Evolutionary conservation across 2,329 filamentous ascomycete genomes (phyloP).

Genomic region (Pseudopithomyces chartarum): DNA sequence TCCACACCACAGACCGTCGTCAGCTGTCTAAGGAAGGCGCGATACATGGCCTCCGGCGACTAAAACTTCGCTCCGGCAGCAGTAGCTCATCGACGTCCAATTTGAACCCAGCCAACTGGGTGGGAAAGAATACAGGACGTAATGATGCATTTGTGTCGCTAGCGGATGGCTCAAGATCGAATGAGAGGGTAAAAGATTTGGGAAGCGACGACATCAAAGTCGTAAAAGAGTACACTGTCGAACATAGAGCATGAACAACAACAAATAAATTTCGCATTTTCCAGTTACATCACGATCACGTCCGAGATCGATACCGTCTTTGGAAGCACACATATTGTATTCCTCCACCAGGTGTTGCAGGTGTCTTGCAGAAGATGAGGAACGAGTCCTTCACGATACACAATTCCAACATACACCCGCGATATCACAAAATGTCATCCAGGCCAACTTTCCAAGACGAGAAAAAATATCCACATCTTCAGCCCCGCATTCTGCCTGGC

Average conservation of each 20-base stretch:
- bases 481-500: too few relatives aligned
- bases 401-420: too few relatives aligned
- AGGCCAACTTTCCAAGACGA: too few relatives aligned
- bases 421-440: too few relatives aligned
- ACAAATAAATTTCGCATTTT: neutral
- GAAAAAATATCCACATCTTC: too few relatives aligned
- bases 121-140: constrained; percentile 15
- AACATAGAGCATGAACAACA: constrained; percentile 1
- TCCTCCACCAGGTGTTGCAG: too few relatives aligned
- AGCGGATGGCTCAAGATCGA: constrained; percentile 15
- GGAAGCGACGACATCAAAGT: constrained; percentile 24
- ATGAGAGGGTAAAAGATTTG: constrained; percentile 14
- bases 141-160: constrained; percentile 23
- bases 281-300: neutral
- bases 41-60: constrained; percentile 16
- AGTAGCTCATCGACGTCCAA: constrained; percentile 24
- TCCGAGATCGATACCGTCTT: neutral
- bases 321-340: neutral
- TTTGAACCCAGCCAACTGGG: constrained; percentile 21
- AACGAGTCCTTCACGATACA: too few relatives aligned
- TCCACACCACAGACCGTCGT: constrained; percentile 11
- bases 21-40: constrained; percentile 12
- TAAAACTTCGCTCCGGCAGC: constrained; percentile 21
- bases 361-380: too few relatives aligned
- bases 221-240: constrained; percentile 26